Conservation (phyloP, 1,284 basidiomycete genomes). For the Naganishia sp. region DNA sequence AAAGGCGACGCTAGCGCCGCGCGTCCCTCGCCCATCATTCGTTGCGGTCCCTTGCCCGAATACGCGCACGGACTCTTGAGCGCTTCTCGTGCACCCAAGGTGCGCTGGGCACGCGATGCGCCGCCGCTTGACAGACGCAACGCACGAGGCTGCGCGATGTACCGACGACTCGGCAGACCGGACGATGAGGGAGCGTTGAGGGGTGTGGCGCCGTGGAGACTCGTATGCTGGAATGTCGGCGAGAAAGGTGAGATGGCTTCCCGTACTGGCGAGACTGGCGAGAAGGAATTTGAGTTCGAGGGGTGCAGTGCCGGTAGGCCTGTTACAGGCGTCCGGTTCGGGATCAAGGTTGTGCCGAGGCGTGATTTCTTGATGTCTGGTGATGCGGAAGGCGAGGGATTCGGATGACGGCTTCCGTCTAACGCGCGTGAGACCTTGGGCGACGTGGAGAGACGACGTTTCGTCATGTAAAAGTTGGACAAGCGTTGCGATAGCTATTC, state of each 20-base stretch:
- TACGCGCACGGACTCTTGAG: conserved; percentile 1
- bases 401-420: background rate
- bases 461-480: conserved; percentile 13
- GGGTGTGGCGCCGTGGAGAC: background rate
- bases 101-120: no score
- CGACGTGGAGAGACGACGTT: conserved; percentile 13
- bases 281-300: background rate
- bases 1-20: conserved; percentile 13
- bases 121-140: conserved; percentile 2
- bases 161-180: conserved; percentile 17
- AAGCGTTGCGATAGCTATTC: conserved; percentile 16
- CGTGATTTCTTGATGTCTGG: conserved; percentile 23
- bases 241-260: background rate
- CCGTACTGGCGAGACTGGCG: background rate
- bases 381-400: conserved; percentile 2
- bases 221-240: conserved; percentile 5
- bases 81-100: background rate
- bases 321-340: no score
- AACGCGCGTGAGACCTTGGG: background rate
- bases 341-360: background rate
- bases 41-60: background rate
- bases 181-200: conserved; percentile 10
- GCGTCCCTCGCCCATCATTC: background rate
- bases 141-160: conserved; percentile 15
- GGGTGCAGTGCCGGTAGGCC: no score